Evolutionary conservation across 371 early-diverging fungal species (phyloP), one percentile per base, ranked within the genome.

Genomic region (Actinomortierella wolfii): DNA sequence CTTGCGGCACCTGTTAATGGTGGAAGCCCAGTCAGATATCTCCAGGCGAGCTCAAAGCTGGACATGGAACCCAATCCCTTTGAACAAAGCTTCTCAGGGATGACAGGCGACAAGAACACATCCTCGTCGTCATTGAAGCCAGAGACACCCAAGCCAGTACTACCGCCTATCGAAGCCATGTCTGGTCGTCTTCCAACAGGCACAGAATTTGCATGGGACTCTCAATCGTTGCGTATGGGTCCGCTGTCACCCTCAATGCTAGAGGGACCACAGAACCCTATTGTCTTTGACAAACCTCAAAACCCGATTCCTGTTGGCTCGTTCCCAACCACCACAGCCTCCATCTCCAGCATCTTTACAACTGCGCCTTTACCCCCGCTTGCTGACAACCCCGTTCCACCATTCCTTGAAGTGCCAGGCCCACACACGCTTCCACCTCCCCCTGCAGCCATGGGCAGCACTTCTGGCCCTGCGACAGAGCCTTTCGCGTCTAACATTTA

Each of bases 41-140:
- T 70, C 13, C 66, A 61, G 21, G 58, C 59, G 34, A 54, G 57
- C 42, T 71, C 71, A 28, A 92, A 92, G 59, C 80, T 92, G 51
- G 88, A 90, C 67, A 80, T 85, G 62, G 94, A 94, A 57, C 92
- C 91, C 20, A 94, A 94, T 79, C 94, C 93, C 21, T 94, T 94
- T 64, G 94, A 92, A 61, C 85, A 90, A 62, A 91, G 90, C 59
- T 94, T 94, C 64, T 86, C 89, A 3, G 70, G 65, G 20, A 57
- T 56, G n/a, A 49, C 54, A 8, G 56, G 61, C 21, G 62, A 54
- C 28, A 64, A 61, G 42, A 42, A 60, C 20, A 40, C 58, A 46
- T 17, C 4, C 24, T 26, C 66, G n/a, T 14, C 65, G 74, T 56
- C 78, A 69, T 7, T 76, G 70, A 25, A 64, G 67, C 7, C 59